A percentile compares a stretch with the other conserved stretches of the same genome.
Conservation (phyloP, 805 yeast genomes). For the Pichia phayaonensis region DNA sequence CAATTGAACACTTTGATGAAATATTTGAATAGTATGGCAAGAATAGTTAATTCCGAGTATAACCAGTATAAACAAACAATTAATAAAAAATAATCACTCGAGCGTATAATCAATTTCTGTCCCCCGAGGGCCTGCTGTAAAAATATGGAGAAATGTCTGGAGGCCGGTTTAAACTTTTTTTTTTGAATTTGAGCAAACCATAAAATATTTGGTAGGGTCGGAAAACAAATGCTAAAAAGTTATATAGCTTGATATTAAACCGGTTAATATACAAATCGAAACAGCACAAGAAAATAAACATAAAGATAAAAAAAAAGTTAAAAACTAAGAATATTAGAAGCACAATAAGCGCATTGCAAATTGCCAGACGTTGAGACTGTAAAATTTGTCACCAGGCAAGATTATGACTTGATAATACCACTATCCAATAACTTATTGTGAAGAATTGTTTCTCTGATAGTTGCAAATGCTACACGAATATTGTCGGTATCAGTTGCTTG, state of each 20-base stretch:
- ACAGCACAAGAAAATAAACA: not conserved
- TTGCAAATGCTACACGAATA: slow-evolving; percentile 68
- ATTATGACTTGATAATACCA: slow-evolving; percentile 34
- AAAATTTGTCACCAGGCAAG: not conserved
- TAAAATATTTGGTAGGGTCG: no score
- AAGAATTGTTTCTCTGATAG: slow-evolving; percentile 49
- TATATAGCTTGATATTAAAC: not conserved
- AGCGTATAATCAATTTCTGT: not conserved
- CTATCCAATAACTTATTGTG: slow-evolving; percentile 49
- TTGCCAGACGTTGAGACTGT: no score
- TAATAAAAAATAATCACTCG: not conserved
- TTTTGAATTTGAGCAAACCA: not conserved
- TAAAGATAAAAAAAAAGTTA: no score
- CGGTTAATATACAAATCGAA: not conserved
- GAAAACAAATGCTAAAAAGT: no score
- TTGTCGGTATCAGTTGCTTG: slow-evolving; percentile 93
- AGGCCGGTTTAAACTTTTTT: no score
- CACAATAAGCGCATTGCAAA: not conserved
- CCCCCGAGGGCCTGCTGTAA: not conserved
- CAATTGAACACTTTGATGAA: not conserved
- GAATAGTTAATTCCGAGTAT: not conserved
- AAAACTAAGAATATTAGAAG: not conserved
- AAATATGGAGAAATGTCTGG: no score
- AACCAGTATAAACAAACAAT: not conserved
- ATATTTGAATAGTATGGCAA: no score